Base-by-base conservation (phyloP, 2,329 filamentous ascomycete species). In the Aspergillus awamori region DNA sequence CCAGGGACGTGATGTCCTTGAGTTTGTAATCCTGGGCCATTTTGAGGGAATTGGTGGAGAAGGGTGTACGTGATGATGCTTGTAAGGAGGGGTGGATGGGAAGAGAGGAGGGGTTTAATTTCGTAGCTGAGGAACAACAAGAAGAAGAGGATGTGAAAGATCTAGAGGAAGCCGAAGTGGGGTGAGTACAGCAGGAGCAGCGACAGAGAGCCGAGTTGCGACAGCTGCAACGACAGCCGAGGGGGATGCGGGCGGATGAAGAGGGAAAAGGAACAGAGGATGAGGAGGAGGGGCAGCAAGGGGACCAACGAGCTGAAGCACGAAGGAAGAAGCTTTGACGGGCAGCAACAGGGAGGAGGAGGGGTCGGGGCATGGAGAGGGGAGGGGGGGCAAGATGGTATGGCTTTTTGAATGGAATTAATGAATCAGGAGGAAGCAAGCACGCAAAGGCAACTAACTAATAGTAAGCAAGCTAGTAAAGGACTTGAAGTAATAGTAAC, bases 1-100 rank as follows among this genome's bases (percentile, higher is more conserved):
- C 57, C 59, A 97, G 83, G 69, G 89, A 89, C 51, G 85, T 84
- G 63, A 97, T 79, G 72, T 85, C 90, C 77, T 95, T 96, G 72
- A 97, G 86, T 60, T 79, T 79, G 63, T 77, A 80, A 66, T 79
- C 74, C 39, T 77, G 72, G 2, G 72, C 66, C 76, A 79, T 79
- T 53, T 61, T 71, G 58, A 66, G 39, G 52, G 57, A 48, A 3
- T 8, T 30, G 24, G 53, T 43, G 24, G 53, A 39, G 3, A 58
- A 58, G 6, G 24, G 41, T 11, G 36, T 3, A 51, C 45, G 56
- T 22, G 36, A 38, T 45, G 36, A 24, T 45, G 8, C 30, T 45
- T 49, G 36, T 10, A n/a, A 17, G 5, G 5, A 33, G 48, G 36
- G 8, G 39, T 11, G 22, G 57, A 11, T 61, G 36, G 28, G 4